Percentiles rank a stretch among this genome's conserved stretches.
Evolutionary conservation across 2,329 filamentous ascomycete genomes (phyloP).

Genomic region (Zopfia rhizophila): DNA sequence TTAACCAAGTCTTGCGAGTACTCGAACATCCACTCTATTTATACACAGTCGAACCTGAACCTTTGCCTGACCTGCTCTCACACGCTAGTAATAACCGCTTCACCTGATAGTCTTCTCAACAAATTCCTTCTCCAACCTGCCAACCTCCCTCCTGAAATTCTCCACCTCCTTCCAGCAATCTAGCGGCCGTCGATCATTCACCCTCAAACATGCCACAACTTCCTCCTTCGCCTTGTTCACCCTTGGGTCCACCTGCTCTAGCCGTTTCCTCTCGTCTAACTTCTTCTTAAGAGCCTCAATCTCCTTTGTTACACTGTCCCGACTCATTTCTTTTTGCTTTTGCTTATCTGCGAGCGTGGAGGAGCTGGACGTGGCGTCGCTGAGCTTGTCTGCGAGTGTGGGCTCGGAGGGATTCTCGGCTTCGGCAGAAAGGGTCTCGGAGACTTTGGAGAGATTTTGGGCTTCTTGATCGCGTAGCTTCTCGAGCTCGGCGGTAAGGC

Average conservation of each 20-base stretch:
- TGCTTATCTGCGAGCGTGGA: constrained; percentile 53
- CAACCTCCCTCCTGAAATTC: constrained; percentile 88
- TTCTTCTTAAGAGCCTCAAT: constrained; percentile 65
- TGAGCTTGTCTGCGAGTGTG: constrained; percentile 49
- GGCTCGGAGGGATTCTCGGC: constrained; percentile 45
- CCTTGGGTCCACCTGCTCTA: constrained; percentile 72
- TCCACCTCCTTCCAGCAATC: constrained; percentile 97
- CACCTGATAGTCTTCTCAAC: constrained; percentile 79
- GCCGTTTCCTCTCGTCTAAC: constrained; percentile 64
- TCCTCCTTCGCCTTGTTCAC: constrained; percentile 80
- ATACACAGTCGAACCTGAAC: too few species aligned
- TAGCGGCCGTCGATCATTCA: constrained; percentile 86
- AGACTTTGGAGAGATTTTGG: constrained; percentile 73
- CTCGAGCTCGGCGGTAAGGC: constrained; percentile 86
- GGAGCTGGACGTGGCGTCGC: constrained; percentile 47
- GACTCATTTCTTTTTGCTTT: constrained; percentile 59
- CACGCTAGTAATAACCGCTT: too few species aligned
- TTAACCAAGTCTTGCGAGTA: too few species aligned
- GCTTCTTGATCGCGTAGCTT: constrained; percentile 77
- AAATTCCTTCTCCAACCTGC: constrained; percentile 85
- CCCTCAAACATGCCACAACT: constrained; percentile 81
- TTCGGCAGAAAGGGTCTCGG: constrained; percentile 69
- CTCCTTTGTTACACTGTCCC: constrained; percentile 65
- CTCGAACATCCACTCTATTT: too few species aligned
- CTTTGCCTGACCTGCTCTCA: too few species aligned